phyloP scores from a whole-genome alignment of 148 eudicot species.

The Polygonum maritimum region DNA sequence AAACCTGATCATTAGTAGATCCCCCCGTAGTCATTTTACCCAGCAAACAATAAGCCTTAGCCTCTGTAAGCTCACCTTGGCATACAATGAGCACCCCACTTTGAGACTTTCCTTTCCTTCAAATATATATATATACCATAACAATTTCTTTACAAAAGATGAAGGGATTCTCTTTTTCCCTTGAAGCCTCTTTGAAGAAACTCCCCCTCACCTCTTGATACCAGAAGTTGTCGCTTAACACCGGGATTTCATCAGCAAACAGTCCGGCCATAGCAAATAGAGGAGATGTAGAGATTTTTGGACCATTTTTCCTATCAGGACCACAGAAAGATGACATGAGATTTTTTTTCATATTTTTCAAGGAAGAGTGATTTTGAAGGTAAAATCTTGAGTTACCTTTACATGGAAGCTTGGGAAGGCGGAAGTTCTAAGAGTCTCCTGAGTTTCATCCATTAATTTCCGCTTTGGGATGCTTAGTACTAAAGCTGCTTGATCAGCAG shows the following conservation, averaged over 20 bases:
- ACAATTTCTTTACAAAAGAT: slow-evolving; percentile 3
- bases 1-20: not conserved
- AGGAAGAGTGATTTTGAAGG: not conserved
- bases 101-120: not conserved
- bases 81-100: not conserved
- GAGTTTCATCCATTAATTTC: slow-evolving; percentile 79
- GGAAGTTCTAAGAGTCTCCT: slow-evolving; percentile 84
- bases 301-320: slow-evolving; percentile 74
- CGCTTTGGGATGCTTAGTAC: slow-evolving; percentile 80
- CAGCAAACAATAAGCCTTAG: slow-evolving; percentile 3
- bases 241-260: slow-evolving; percentile 34
- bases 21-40: not conserved
- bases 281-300: slow-evolving; percentile 68
- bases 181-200: not conserved
- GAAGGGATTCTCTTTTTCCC: not conserved
- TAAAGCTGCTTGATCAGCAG: slow-evolving; percentile 87
- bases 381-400: slow-evolving; percentile 41
- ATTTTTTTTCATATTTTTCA: not conserved
- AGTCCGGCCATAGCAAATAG: slow-evolving; percentile 72
- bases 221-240: not conserved
- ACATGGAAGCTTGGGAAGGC: slow-evolving; percentile 95
- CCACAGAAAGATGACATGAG: not conserved
- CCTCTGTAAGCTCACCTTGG: not conserved
- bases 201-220: not conserved
- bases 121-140: slow-evolving; percentile 3